Conservation (phyloP, 179 eudicot species). For the Silene noctiflora region DNA sequence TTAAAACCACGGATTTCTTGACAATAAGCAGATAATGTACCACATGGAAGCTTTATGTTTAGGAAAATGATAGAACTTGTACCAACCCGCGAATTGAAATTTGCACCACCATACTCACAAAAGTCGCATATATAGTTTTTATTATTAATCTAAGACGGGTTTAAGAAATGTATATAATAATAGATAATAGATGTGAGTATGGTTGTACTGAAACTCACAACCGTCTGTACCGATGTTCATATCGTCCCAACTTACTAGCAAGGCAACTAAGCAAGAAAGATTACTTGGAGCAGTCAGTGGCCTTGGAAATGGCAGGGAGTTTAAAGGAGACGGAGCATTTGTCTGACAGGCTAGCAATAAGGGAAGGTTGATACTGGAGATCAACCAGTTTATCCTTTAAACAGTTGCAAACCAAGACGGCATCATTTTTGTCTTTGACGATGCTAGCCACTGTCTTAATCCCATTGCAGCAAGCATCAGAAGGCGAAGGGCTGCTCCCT, state of each 20-base stretch:
- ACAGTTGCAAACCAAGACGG: slow-evolving; percentile 22
- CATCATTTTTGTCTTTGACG: slow-evolving; percentile 5
- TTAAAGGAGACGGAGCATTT: slow-evolving; percentile 11
- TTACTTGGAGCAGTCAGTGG: slow-evolving; percentile 31
- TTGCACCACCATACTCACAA: not conserved
- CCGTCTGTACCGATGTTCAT: not conserved
- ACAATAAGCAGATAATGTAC: not conserved
- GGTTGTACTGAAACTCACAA: too few species aligned
- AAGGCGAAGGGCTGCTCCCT: slow-evolving; percentile 8
- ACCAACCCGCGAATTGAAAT: too few species aligned
- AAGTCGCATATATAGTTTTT: not conserved
- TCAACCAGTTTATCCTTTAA: slow-evolving; percentile 15
- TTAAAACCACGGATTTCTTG: not conserved
- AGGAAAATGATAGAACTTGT: too few species aligned
- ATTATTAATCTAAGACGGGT: too few species aligned
- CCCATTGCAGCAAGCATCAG: slow-evolving; percentile 25
- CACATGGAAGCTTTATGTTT: too few species aligned
- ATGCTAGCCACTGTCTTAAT: slow-evolving; percentile 13
- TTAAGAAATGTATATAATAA: too few species aligned
- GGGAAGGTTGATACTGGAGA: slow-evolving; percentile 13
- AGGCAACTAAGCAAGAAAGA: not conserved
- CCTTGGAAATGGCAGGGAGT: slow-evolving; percentile 23
- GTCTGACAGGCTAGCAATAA: slow-evolving; percentile 16
- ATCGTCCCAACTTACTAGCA: not conserved
- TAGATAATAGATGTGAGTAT: too few species aligned